Conservation (phyloP, 352 stramenopile genomes). For the Pythium coloratum region DNA sequence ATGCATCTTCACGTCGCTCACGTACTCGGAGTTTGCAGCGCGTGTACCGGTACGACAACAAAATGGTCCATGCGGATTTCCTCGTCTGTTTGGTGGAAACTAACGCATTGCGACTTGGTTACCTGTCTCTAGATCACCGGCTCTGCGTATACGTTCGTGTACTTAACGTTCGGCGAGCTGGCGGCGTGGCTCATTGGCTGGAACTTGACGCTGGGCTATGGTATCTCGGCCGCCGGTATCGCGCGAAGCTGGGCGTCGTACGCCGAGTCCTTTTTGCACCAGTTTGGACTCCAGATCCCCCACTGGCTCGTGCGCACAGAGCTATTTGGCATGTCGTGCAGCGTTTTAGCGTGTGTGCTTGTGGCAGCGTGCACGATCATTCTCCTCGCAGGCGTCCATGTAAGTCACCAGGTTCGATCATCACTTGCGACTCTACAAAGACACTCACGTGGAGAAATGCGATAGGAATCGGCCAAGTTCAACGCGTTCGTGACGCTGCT, state of each 20-base stretch:
- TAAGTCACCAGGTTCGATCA: constrained; percentile 22
- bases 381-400: constrained; percentile 76
- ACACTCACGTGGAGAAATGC: neutral
- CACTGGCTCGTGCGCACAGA: constrained; percentile 64
- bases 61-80: neutral
- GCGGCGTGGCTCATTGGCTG: constrained; percentile 91
- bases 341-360: constrained; percentile 76
- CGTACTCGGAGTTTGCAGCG: constrained; percentile 89
- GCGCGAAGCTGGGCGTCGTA: constrained; percentile 91
- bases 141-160: constrained; percentile 90
- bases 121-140: constrained; percentile 62
- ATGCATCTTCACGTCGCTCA: constrained; percentile 91
- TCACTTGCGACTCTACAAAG: too few relatives aligned
- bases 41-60: constrained; percentile 63
- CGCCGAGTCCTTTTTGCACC: constrained; percentile 72
- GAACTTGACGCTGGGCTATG: constrained; percentile 93
- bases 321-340: constrained; percentile 63
- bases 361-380: constrained; percentile 86
- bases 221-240: constrained; percentile 90
- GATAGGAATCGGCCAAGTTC: constrained; percentile 90
- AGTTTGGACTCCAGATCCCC: constrained; percentile 63
- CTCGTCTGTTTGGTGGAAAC: neutral
- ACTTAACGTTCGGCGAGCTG: constrained; percentile 86
- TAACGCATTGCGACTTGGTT: neutral
- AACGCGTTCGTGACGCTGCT: constrained; percentile 88